These are phyloP conservation scores for Trichoderma atroviride DNA, from an alignment of 2,329 filamentous ascomycete species.

Conservation along the genomic window DNA sequence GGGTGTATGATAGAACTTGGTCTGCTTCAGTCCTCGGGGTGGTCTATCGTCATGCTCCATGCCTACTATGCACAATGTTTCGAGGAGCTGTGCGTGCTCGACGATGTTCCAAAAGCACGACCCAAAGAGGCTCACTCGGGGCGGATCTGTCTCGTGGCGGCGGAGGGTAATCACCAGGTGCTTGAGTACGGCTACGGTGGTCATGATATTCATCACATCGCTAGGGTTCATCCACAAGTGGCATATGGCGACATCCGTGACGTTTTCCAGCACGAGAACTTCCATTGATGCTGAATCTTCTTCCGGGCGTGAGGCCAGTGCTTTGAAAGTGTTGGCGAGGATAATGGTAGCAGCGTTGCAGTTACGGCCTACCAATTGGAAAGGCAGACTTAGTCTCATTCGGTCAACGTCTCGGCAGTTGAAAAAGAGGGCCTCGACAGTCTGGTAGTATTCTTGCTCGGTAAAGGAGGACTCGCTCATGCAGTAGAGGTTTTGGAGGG, in stretches of 20 bases:
- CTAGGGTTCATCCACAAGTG: constrained; percentile 55
- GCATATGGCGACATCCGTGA: constrained; percentile 52
- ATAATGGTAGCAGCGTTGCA: constrained; percentile 53
- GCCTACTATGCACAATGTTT: constrained; percentile 53
- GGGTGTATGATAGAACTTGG: constrained; percentile 41
- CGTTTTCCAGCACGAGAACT: constrained; percentile 53
- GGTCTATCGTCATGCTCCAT: constrained; percentile 46
- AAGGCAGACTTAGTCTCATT: constrained; percentile 55
- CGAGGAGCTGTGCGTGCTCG: constrained; percentile 47
- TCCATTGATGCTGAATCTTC: constrained; percentile 48
- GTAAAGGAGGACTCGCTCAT: constrained; percentile 54
- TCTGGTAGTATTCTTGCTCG: constrained; percentile 49
- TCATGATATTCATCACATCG: constrained; percentile 54
- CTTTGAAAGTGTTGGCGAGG: constrained; percentile 56
- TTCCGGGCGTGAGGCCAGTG: constrained; percentile 49
- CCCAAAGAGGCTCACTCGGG: constrained; percentile 44
- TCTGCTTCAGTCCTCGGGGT: constrained; percentile 43
- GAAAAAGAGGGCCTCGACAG: constrained; percentile 48
- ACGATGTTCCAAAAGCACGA: constrained; percentile 55
- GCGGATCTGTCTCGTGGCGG: constrained; percentile 45
- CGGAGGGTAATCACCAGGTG: constrained; percentile 52
- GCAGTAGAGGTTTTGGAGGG: constrained; percentile 50
- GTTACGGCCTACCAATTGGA: constrained; percentile 51
- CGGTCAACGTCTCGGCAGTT: constrained; percentile 49
- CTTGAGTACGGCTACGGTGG: constrained; percentile 45